Base-by-base conservation (phyloP, 345 rosid genomes). In the Brassica carinata region DNA sequence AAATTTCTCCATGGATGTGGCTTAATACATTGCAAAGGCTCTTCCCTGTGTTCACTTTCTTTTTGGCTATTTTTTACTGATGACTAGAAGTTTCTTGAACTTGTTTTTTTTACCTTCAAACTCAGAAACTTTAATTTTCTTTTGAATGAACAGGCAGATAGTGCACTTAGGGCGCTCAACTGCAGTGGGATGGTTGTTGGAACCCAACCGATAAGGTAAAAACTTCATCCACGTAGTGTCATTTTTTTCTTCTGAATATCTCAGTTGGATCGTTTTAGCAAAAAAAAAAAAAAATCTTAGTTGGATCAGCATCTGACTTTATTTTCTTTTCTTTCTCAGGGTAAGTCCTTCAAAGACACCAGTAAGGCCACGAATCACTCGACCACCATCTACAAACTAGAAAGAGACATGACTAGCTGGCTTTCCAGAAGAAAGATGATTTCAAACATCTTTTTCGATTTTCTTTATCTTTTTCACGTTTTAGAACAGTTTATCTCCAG, bases 261-360 rank as follows among this genome's bases (percentile, higher is more conserved):
- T 53, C 8, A 59, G 2, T 10, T 72, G 26, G 26, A 23, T 23
- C 26, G 26, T 23, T 23, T 23, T 23, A 23, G 26, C 26, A 23
- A 23, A 23, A 23, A 23, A 23, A 23, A 23, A 23, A 19, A 23
- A 23, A 23, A 23, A 23, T 23, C 26, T 23, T 23, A 23, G 26
- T 7, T 1, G 62, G n/a, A 59, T 23, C 43, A 2, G 8, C 19
- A 65, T 23, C 53, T 58, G 15, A 8, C 3, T 57, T 0, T 40
- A 0, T 40, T 9, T 30, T 51, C 5, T 71, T 30, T 30, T 27
- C 9, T 5, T 15, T 23, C 48, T 57, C 75, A 94, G 95, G 90
- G 92, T 94, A 70, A 89, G 95, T 63, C 95, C 95, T 3, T 91
- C 95, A 57, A 91, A 91, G 86, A 94, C 97, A 58, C 97, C 92